Conservation (phyloP, 352 stramenopile species). For the Phytophthora cryptogea region DNA sequence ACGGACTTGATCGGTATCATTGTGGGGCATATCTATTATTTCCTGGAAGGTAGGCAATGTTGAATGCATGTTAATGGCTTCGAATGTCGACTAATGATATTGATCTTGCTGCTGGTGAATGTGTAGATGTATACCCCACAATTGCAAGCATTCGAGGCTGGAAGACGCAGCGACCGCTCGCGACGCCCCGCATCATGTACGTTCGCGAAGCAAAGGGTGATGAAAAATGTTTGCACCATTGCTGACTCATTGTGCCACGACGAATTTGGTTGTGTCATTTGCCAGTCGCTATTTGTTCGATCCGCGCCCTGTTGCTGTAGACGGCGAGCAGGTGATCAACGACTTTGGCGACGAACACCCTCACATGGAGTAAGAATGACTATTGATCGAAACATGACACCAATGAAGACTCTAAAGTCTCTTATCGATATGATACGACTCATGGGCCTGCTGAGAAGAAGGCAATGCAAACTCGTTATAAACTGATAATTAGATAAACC, state of each 20-base stretch:
- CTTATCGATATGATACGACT: slow-evolving; percentile 2
- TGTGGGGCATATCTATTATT: slow-evolving; percentile 99
- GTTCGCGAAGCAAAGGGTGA: slow-evolving; percentile 16
- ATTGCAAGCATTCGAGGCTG: slow-evolving; percentile 96
- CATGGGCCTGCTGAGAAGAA: slow-evolving; percentile 12
- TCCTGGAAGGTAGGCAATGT: slow-evolving; percentile 89
- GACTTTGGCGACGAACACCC: slow-evolving; percentile 59
- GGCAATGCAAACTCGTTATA: slow-evolving; percentile 19
- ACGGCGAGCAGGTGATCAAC: slow-evolving; percentile 62
- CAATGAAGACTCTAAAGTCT: slow-evolving; percentile 7
- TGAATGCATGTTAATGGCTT: neutral
- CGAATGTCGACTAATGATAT: neutral
- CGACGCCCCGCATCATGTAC: slow-evolving; percentile 92
- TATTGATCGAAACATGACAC: slow-evolving; percentile 18
- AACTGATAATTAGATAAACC: slow-evolving; percentile 34
- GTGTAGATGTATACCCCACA: slow-evolving; percentile 96
- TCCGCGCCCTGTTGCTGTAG: slow-evolving; percentile 44
- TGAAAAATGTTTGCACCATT: neutral
- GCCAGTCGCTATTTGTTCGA: slow-evolving; percentile 71
- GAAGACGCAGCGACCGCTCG: slow-evolving; percentile 91
- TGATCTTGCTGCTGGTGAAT: slow-evolving; percentile 18
- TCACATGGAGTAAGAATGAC: slow-evolving; percentile 57
- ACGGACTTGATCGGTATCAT: slow-evolving; percentile 99
- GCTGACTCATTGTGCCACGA: slow-evolving; percentile 1
- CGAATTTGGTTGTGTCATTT: slow-evolving; percentile 6